Percentiles rank a stretch among this genome's conserved stretches.
These are phyloP conservation scores for Chamaenerion angustifolium DNA, from an alignment of 345 rosid genomes.

Conservation along the genomic window DNA sequence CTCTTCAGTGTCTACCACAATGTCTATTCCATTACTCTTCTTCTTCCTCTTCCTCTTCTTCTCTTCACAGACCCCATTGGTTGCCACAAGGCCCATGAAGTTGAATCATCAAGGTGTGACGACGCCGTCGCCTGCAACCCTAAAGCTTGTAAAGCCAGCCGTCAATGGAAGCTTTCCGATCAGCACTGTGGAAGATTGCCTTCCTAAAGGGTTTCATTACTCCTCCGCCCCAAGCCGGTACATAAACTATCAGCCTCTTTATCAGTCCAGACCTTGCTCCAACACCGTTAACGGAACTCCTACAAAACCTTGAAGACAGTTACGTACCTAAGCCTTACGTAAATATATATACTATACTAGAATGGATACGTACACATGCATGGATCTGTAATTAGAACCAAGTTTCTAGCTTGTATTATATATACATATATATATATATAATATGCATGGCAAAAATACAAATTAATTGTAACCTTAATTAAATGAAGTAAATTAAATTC, in stretches of 20 bases:
- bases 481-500: no score
- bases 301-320: slow-evolving; percentile 4
- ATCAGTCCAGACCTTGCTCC: slow-evolving; percentile 25
- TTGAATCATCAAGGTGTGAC: neutral
- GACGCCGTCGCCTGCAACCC: neutral
- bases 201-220: slow-evolving; percentile 46
- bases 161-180: neutral
- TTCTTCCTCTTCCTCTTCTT: slow-evolving; percentile 18
- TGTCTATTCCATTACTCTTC: slow-evolving; percentile 17
- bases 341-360: no score
- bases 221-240: slow-evolving; percentile 50
- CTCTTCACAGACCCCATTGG: slow-evolving; percentile 9
- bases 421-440: no score
- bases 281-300: slow-evolving; percentile 6
- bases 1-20: slow-evolving; percentile 2
- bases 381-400: no score
- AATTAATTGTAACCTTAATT: no score
- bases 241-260: slow-evolving; percentile 23
- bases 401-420: no score
- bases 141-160: slow-evolving; percentile 18
- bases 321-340: no score
- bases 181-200: slow-evolving; percentile 21
- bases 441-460: no score
- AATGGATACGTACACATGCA: no score
- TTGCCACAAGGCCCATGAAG: slow-evolving; percentile 19